Evolutionary conservation across 2,329 filamentous ascomycete species (phyloP), one percentile per base, ranked within the genome.

Genomic region (Leptoxyphium fumago): DNA sequence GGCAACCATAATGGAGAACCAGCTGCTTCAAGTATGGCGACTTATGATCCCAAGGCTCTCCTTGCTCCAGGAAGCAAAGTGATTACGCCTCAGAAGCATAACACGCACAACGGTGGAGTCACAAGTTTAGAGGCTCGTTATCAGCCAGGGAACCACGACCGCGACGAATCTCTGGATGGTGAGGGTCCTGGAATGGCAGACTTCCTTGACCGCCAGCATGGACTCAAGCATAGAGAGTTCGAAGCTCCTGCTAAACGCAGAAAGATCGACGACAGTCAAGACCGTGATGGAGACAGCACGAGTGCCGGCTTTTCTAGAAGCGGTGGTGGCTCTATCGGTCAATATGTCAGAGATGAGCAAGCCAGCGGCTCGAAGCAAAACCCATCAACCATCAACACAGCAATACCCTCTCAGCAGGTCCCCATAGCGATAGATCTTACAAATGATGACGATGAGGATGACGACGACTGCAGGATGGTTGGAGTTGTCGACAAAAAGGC

Each of bases 201-300:
- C 11, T 40, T 40, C 17, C 38, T 17, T 13, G 21, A 71, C 77
- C 51, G 70, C 72, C 9, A 64, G 65, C 44, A 76, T 87, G 65
- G 76, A 94, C 39, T 84, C 93, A 61, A 74, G 77, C 29, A 70
- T 87, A 58, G 84, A 88, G 59, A 79, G 81, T 51, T 75, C 93
- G 11, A 74, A 84, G 73, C 80, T 42, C 81, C 87, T 66, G 71
- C 39, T 26, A 89, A 89, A 64, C 78, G 78, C 42, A 87, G 78
- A 57, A 43, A 50, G 14, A 43, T 45, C 10, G 50, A 13, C 18
- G 21, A 40, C 18, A 21, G 59, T 8, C 66, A 71, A 11, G 58
- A 63, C 15, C 65, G 70, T 40, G 65, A 53, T 8, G 45, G 48
- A 1, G 46, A 47, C 5, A 51, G 57, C 29, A 70, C 67, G 43